These are phyloP conservation scores for Aspergillus egyptiacus DNA, from an alignment of 495 filamentous ascomycete species.

Conservation along the genomic window DNA sequence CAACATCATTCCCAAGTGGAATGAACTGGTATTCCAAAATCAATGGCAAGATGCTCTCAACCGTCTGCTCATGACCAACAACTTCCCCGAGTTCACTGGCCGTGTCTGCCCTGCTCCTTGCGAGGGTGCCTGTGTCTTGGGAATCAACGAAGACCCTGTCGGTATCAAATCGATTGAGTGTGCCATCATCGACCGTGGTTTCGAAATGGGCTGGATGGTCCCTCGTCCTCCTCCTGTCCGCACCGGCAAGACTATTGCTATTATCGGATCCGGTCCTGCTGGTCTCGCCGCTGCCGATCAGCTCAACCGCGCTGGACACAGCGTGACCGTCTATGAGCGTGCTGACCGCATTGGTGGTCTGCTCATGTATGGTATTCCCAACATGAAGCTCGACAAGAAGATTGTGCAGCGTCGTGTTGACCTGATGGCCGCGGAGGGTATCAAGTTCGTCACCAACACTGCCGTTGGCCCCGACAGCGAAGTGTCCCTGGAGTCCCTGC, in stretches of 20 bases:
- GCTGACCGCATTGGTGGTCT: slow-evolving; percentile 89
- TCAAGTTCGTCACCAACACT: slow-evolving; percentile 73
- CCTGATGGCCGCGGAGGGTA: slow-evolving; percentile 90
- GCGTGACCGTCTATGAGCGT: slow-evolving; percentile 91
- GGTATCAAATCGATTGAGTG: slow-evolving; percentile 99
- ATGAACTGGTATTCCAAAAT: slow-evolving; percentile 86
- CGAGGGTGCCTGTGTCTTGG: slow-evolving; percentile 94
- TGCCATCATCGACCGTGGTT: slow-evolving; percentile 97
- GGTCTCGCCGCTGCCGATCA: slow-evolving; percentile 93
- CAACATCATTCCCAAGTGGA: slow-evolving; percentile 99
- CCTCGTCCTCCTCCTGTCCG: slow-evolving; percentile 73
- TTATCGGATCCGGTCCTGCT: slow-evolving; percentile 92
- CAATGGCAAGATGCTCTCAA: slow-evolving; percentile 96
- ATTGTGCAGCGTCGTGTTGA: slow-evolving; percentile 94
- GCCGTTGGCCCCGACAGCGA: slow-evolving; percentile 71
- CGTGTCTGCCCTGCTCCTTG: slow-evolving; percentile 98
- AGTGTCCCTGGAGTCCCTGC: slow-evolving; percentile 68
- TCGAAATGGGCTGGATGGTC: slow-evolving; percentile 99
- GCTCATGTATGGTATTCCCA: slow-evolving; percentile 98
- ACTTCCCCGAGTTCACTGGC: slow-evolving; percentile 98
- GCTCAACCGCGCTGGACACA: slow-evolving; percentile 89
- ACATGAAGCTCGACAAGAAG: slow-evolving; percentile 99
- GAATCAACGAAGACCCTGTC: slow-evolving; percentile 97
- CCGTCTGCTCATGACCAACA: slow-evolving; percentile 96
- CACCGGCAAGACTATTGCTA: slow-evolving; percentile 83